phyloP scores from a whole-genome alignment of 108 stramenopile genomes.

The Skeletonema costatum region DNA sequence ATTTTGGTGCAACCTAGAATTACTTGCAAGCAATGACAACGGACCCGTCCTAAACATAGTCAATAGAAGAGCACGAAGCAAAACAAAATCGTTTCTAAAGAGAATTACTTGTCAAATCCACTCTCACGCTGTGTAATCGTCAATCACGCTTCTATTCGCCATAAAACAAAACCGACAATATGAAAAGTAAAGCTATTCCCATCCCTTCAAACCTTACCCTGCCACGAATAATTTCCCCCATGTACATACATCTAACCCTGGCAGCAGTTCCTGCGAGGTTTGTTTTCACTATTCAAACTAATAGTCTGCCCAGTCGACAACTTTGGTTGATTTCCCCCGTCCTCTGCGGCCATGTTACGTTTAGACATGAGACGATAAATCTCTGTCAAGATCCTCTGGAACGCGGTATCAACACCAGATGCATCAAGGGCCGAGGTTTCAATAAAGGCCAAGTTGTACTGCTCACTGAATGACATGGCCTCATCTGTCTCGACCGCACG shows the following conservation, averaged over 20 bases:
- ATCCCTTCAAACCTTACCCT: not conserved
- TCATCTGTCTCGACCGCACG: slow-evolving; percentile 98
- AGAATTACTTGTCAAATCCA: not conserved
- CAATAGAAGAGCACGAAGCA: not conserved
- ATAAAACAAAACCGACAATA: not conserved
- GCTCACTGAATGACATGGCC: slow-evolving; percentile 97
- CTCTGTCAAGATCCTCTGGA: slow-evolving; percentile 97
- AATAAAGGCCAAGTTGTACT: slow-evolving; percentile 98
- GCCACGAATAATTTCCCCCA: not conserved
- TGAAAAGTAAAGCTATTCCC: not conserved
- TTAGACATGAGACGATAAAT: slow-evolving; percentile 87
- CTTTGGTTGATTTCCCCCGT: slow-evolving; percentile 67
- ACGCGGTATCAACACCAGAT: slow-evolving; percentile 95
- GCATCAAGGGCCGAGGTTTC: slow-evolving; percentile 97
- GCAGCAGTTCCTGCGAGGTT: slow-evolving; percentile 45
- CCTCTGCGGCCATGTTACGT: slow-evolving; percentile 85
- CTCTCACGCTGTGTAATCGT: not conserved
- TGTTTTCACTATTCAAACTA: slow-evolving; percentile 58
- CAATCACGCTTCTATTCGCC: not conserved
- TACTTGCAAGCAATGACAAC: not conserved
- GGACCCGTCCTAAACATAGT: not conserved
- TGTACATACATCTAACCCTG: slow-evolving; percentile 21
- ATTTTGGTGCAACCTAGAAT: not conserved
- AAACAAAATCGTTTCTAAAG: not conserved
- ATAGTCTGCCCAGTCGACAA: slow-evolving; percentile 82